Base-by-base conservation (phyloP, 176 grass and related monocot genomes). In the Poa pratensis region DNA sequence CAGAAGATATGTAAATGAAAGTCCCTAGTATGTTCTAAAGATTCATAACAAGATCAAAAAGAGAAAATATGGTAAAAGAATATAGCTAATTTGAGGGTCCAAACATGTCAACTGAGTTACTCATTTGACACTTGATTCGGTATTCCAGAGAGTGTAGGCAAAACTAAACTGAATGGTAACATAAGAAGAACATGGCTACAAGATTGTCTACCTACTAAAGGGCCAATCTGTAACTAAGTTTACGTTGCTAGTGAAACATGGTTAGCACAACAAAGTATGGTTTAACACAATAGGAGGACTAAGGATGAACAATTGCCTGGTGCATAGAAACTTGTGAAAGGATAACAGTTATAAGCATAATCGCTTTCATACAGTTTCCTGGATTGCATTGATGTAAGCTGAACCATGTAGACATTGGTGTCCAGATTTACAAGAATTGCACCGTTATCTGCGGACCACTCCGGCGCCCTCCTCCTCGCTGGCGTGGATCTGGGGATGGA, bases 231-330 rank as follows among this genome's bases (percentile, higher is more conserved):
- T 15, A 16, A 73, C 42, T 73, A 49, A 7, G 13, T 43, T 48
- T 17, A 73, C 26, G 5, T 27, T 73, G 42, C 45, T 49, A 73
- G 22, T 49, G 22, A 49, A 73, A 48, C n/a, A 7, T 49, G 23
- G 1, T n/a, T 27, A 49, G 13, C 42, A 49, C 5, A 73, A 49
- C 14, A 7, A 73, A 17, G 42, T 1, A 17, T 73, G 39, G 16
- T 76, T 62, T 62, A 23, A 7, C 9, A 27, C 1, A 18, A 19
- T 63, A 26, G 0, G 17, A 79, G 15, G 12, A 45, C 7, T 42
- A 78, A 79, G 76, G 57, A 62, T 63, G 22, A 63, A 2, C 2
- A 63, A 46, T 63, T n/a, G 63, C 77, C 77, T 79, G 39, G 37
- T 5, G 12, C 22, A 45, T 45, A 63, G 35, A 79, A 79, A 45